Percentiles rank a stretch among this genome's conserved stretches.
Conservation (phyloP, 306 rosid species). For the Benincasa hispida region DNA sequence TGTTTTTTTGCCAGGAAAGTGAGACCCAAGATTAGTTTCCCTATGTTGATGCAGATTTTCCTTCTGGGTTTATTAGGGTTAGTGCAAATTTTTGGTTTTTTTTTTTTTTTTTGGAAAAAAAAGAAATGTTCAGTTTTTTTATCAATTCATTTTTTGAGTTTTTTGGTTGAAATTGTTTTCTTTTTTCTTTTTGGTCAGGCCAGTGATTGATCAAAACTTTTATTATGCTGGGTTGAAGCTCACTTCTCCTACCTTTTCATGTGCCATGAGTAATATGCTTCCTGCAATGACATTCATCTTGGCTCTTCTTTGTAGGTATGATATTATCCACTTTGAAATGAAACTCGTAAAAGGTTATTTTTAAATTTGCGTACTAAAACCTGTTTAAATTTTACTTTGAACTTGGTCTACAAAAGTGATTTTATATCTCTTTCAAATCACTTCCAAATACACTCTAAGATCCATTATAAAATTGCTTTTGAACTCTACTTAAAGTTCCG, state of each 20-base stretch:
- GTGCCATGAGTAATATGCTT: constrained; percentile 84
- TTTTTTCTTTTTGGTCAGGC: constrained; percentile 28
- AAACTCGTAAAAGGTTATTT: background rate
- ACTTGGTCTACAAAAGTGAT: no score
- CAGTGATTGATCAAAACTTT: constrained; percentile 88
- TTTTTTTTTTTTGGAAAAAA: background rate
- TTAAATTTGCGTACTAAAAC: background rate
- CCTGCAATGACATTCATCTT: constrained; percentile 90
- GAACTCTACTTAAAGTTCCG: background rate
- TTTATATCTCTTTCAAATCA: no score
- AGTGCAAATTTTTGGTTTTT: constrained; percentile 11
- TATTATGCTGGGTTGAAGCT: constrained; percentile 79
- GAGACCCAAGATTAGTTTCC: constrained; percentile 67
- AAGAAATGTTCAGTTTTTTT: no score
- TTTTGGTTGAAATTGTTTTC: background rate
- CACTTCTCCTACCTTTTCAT: constrained; percentile 81
- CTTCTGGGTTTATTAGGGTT: constrained; percentile 88
- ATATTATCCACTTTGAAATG: background rate
- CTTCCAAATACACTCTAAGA: background rate
- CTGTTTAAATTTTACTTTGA: no score
- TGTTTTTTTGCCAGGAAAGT: constrained; percentile 48
- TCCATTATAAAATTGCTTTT: background rate
- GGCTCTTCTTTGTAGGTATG: constrained; percentile 74
- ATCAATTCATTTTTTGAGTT: background rate
- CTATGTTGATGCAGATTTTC: constrained; percentile 59